These are phyloP conservation scores for Nothophytophthora sp. DNA, from an alignment of 352 stramenopile genomes.

Conservation along the genomic window DNA sequence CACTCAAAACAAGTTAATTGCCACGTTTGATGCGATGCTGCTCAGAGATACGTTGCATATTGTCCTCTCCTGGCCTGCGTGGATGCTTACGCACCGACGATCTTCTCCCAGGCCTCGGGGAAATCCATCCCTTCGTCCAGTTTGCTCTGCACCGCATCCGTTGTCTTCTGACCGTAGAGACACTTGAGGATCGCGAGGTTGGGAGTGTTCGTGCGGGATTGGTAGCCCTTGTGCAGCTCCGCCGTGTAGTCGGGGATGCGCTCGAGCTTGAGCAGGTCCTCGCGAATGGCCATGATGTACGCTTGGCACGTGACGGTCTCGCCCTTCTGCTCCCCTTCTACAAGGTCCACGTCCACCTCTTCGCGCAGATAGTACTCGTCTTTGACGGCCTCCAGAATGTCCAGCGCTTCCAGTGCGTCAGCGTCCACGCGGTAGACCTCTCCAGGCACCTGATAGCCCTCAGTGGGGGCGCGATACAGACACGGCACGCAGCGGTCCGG, in stretches of 20 bases:
- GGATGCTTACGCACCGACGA: slow-evolving; percentile 17
- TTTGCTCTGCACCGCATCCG: slow-evolving; percentile 35
- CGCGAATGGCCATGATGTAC: slow-evolving; percentile 61
- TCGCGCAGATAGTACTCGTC: slow-evolving; percentile 71
- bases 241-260: slow-evolving; percentile 58
- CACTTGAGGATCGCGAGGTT: slow-evolving; percentile 58
- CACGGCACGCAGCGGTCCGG: slow-evolving; percentile 60
- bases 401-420: slow-evolving; percentile 51
- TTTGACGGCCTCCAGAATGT: slow-evolving; percentile 77
- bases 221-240: slow-evolving; percentile 47
- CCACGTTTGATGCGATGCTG: not conserved
- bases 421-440: slow-evolving; percentile 70
- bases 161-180: slow-evolving; percentile 48
- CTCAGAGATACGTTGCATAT: not conserved
- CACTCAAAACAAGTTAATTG: not conserved
- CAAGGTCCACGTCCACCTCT: slow-evolving; percentile 53
- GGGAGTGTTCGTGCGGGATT: slow-evolving; percentile 38
- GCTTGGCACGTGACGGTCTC: slow-evolving; percentile 43
- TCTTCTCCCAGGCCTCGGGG: slow-evolving; percentile 41
- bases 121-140: slow-evolving; percentile 48
- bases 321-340: slow-evolving; percentile 40
- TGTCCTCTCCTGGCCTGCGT: not conserved
- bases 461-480: slow-evolving; percentile 39
- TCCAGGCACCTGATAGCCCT: slow-evolving; percentile 50
- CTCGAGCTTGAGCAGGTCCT: slow-evolving; percentile 49